Conservation (phyloP, 1,139 yeast genomes). For the Martiniozyma asiatica region DNA sequence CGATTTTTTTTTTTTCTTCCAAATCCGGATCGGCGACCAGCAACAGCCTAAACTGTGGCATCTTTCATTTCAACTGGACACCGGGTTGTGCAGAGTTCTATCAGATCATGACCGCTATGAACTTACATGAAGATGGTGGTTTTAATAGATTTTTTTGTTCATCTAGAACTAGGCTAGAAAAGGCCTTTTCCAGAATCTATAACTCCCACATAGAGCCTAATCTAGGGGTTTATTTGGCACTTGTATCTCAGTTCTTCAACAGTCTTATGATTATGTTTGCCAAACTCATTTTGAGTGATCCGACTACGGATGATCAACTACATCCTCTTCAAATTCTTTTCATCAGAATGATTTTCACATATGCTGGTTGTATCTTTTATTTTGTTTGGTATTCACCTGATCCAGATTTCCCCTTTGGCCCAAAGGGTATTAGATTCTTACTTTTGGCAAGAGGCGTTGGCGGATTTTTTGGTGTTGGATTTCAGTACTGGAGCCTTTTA, state of each 20-base stretch:
- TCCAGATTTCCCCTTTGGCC: slow-evolving; percentile 63
- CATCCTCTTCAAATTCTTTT: slow-evolving; percentile 71
- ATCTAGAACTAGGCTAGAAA: no score
- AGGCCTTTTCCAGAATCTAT: no score
- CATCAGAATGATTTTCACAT: slow-evolving; percentile 67
- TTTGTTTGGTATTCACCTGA: slow-evolving; percentile 34
- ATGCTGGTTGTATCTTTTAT: slow-evolving; percentile 26
- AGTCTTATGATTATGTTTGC: slow-evolving; percentile 68
- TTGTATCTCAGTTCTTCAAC: slow-evolving; percentile 59
- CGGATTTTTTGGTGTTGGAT: slow-evolving; percentile 55
- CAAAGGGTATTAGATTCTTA: slow-evolving; percentile 41
- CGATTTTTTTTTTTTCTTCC: no score
- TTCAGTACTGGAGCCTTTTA: slow-evolving; percentile 52
- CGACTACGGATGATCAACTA: slow-evolving; percentile 39
- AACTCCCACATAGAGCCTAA: slow-evolving; percentile 17
- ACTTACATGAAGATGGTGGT: no score
- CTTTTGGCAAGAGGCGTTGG: slow-evolving; percentile 48
- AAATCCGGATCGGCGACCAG: no score
- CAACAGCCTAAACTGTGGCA: no score
- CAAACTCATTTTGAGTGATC: slow-evolving; percentile 55
- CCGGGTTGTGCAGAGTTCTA: no score
- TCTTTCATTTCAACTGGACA: no score
- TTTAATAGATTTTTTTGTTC: no score
- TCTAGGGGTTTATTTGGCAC: slow-evolving; percentile 27
- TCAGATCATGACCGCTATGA: no score